Evolutionary conservation across 2,329 filamentous ascomycete genomes (phyloP), one percentile per base, ranked within the genome.

Genomic region (Claviceps humidiphila): DNA sequence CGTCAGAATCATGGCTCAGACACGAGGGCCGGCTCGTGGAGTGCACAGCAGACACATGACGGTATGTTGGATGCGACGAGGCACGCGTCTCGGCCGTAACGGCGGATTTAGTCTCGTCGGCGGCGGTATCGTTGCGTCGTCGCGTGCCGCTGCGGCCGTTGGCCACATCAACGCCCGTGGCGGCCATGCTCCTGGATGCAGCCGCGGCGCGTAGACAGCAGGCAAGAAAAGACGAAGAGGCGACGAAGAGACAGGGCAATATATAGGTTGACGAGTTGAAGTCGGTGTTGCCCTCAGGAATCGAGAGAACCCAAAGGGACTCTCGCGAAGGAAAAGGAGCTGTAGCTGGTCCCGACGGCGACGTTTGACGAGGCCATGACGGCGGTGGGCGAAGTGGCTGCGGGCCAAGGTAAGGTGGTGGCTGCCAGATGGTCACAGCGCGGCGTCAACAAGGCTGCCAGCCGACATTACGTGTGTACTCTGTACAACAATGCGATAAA

Each of bases 11-110:
- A 61, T 90, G 85, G 69, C 89, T 95, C 47, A 97, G 75, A 61
- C 86, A 89, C 24, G 91, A 95, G 7, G 85, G 81, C 54, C 81
- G 80, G 40, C 77, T 69, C 59, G 78, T 66, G 7, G 82, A 82
- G 68, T 98, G 93, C 39, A 94, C 82, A 37, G 90, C 90, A 54
- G 87, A 87, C 57, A 95, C 82, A 78, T 98, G 93, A 58, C 89
- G 86, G 72, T 97, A 97, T 67, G 90, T 93, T 61, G 71, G 78
- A 54, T 58, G 54, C 17, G 58, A 58, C 20, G 59, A 54, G 7
- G 56, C 59, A 41, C 54, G 51, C 53, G 58, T 56, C 22, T 60
- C 55, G 9, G 53, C 55, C 17, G 59, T 59, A 49, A 60, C 58
- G 51, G 59, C 60, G 46, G 57, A 58, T 14, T 38, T 30, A 20